phyloP scores from a whole-genome alignment of 192 early-diverging fungal genomes.

The Coemansia javaensis region DNA sequence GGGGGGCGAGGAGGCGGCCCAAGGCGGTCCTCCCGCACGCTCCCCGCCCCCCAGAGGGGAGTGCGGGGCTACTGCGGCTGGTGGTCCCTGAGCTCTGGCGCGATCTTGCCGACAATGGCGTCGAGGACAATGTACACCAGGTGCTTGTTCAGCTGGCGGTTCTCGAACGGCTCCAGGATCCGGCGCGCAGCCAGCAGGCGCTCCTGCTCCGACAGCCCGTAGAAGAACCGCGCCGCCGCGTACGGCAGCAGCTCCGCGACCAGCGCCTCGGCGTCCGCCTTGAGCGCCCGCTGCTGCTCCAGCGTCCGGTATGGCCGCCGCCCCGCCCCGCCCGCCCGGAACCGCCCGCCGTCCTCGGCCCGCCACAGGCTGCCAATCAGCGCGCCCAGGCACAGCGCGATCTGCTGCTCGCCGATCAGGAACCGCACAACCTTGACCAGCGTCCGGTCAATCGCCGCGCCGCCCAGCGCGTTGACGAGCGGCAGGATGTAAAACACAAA shows the following conservation, averaged over 20 bases:
- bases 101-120: slow-evolving; percentile 44
- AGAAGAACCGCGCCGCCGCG: slow-evolving; percentile 39
- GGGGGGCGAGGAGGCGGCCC: too few relatives aligned
- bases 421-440: slow-evolving; percentile 39
- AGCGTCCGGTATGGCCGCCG: slow-evolving; percentile 45
- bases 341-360: slow-evolving; percentile 37
- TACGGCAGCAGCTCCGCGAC: slow-evolving; percentile 44
- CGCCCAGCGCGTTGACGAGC: slow-evolving; percentile 42
- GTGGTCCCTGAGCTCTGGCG: slow-evolving; percentile 31
- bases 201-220: slow-evolving; percentile 31
- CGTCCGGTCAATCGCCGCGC: slow-evolving; percentile 42
- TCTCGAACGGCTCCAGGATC: slow-evolving; percentile 49
- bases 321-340: slow-evolving; percentile 14
- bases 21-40: too few relatives aligned
- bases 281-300: slow-evolving; percentile 41
- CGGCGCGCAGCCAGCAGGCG: slow-evolving; percentile 31
- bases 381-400: slow-evolving; percentile 25
- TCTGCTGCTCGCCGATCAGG: slow-evolving; percentile 40
- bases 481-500: slow-evolving; percentile 49
- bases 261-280: slow-evolving; percentile 32
- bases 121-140: slow-evolving; percentile 44
- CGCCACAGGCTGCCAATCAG: slow-evolving; percentile 36
- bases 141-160: slow-evolving; percentile 50
- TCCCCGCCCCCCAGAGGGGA: too few relatives aligned
- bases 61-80: slow-evolving; percentile 4